Base-by-base conservation (phyloP, 2,329 filamentous ascomycete genomes). In the Cryphonectria japonica region DNA sequence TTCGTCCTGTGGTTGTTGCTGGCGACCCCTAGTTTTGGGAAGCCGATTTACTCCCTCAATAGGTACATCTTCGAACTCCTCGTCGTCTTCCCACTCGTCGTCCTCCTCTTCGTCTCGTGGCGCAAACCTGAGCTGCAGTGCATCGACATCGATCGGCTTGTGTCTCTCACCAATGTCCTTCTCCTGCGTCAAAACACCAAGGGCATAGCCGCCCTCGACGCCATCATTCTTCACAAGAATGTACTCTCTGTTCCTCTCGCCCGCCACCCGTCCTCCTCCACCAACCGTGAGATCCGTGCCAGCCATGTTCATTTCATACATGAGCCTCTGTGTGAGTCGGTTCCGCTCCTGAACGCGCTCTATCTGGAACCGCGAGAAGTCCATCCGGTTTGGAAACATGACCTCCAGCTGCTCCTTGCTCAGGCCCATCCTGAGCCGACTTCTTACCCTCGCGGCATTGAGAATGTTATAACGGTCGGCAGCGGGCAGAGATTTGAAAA, bases 381-480 rank as follows among this genome's bases (percentile, higher is more conserved):
- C 96, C 94, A 99, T 98, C 37, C 96, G 90, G 79, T 99, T 92
- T 0, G 96, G 95, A 79, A 99, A 99, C 96, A 99, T 99, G 62
- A 87, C 89, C 75, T 98, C 95, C 19, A 99, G 83, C 81, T 99
- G 96, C 74, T 99, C 95, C 80, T 98, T 98, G 70, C 93, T 97
- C 76, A 97, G 88, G 0, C 96, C 96, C 95, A 99, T 97, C 78
- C 96, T 89, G 77, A 99, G 85, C 68, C 96, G 88, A 79, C 94
- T 97, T 70, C 96, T 87, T 73, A 99, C 79, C 73, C 96, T 88
- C 1, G 97, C 96, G 1, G 97, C 96, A 78, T 99, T 99, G 32
- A 99, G 83, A 68, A 99, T 99, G 76, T 98, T 98, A 84, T 99
- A 99, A 65, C 95, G 89, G 83, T 99, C 96, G 1, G 92, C 91